Conservation (phyloP, 108 stramenopile genomes). For the Aurantiochytrium sp. region DNA sequence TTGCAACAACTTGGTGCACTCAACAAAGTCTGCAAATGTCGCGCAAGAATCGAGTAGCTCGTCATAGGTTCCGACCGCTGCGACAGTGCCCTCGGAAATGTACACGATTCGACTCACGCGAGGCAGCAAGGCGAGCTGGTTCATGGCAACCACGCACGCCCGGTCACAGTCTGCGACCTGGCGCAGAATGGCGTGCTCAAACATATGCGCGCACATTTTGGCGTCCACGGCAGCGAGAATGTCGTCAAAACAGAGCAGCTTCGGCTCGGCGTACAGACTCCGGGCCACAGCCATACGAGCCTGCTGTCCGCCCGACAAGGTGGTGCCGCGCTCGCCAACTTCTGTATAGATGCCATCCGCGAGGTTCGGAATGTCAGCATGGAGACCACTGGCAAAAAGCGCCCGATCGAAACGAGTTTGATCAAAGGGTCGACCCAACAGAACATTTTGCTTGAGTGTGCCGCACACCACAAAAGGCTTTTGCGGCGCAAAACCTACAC, state of each 20-base stretch:
- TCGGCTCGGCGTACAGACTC: conserved; percentile 28
- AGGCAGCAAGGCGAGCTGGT: conserved; percentile 79
- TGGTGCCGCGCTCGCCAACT: conserved; percentile 33
- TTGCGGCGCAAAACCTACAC: background rate
- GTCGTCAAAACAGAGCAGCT: conserved; percentile 73
- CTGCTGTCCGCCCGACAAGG: conserved; percentile 34
- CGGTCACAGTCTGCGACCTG: conserved; percentile 39
- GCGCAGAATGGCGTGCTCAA: conserved; percentile 60
- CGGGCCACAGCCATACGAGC: conserved; percentile 26
- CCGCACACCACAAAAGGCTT: conserved; percentile 2
- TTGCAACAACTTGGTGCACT: conserved; percentile 13
- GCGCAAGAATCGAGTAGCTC: conserved; percentile 55
- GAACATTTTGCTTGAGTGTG: conserved; percentile 22
- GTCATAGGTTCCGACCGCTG: conserved; percentile 58
- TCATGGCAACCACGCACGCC: conserved; percentile 70
- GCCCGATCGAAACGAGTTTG: background rate
- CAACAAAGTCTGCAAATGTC: background rate
- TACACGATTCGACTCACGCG: conserved; percentile 54
- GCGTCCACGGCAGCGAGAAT: conserved; percentile 88
- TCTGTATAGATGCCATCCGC: conserved; percentile 23
- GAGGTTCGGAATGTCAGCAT: conserved; percentile 10
- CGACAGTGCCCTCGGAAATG: conserved; percentile 56
- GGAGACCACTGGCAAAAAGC: background rate
- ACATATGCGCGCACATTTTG: conserved; percentile 67
- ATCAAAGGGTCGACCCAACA: background rate